phyloP scores from a whole-genome alignment of 441 rosid species.

The Gossypium davidsonii region DNA sequence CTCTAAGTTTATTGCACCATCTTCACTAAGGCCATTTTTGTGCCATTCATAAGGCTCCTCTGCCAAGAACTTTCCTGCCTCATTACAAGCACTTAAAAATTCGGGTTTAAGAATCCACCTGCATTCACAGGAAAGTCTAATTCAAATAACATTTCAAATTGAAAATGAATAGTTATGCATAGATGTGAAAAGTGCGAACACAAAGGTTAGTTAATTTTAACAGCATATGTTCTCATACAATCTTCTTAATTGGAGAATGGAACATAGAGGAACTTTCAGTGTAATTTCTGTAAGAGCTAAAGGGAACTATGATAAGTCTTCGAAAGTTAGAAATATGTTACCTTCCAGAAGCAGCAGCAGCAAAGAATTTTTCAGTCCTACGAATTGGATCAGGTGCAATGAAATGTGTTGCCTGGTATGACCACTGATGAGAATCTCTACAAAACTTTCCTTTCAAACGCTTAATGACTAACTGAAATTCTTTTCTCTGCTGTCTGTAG shows the following conservation, averaged over 20 bases:
- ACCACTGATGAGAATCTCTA: conserved; percentile 92
- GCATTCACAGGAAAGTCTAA: conserved; percentile 18
- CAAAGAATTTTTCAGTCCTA: conserved; percentile 83
- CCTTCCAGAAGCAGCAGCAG: conserved; percentile 97
- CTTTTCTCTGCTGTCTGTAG: conserved; percentile 60
- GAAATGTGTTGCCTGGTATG: conserved; percentile 91
- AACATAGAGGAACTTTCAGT: not conserved
- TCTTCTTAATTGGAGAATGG: not conserved
- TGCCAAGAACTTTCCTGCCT: conserved; percentile 62
- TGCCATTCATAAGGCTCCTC: conserved; percentile 89
- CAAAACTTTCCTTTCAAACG: conserved; percentile 67
- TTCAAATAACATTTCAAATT: not conserved
- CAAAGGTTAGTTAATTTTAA: not conserved
- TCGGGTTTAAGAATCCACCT: conserved; percentile 86
- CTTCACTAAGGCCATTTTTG: conserved; percentile 61
- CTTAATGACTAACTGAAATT: conserved; percentile 60
- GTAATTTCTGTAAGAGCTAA: not conserved
- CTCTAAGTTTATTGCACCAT: conserved; percentile 73
- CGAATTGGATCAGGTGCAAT: conserved; percentile 63
- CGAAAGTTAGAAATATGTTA: conserved; percentile 17
- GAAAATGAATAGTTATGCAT: not conserved
- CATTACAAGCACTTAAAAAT: conserved; percentile 61
- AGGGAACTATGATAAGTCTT: not conserved
- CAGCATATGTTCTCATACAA: not conserved
- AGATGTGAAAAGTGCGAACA: not conserved